Base-by-base conservation (phyloP, 805 yeast genomes). In the Cyberlindnera japonica region DNA sequence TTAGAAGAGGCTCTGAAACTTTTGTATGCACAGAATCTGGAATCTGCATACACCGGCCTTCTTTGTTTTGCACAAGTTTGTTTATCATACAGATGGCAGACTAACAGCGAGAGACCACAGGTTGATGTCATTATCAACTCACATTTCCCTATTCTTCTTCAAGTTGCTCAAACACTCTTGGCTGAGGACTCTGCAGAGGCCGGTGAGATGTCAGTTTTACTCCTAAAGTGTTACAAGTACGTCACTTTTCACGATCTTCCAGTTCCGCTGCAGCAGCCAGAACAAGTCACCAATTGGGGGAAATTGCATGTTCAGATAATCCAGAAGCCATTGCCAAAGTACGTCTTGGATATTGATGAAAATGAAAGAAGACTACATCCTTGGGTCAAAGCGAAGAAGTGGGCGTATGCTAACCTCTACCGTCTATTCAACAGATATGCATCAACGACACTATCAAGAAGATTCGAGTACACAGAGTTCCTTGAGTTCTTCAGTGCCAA, bases 321-420 rank as follows among this genome's bases (percentile, higher is more conserved):
- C 37, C 74, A 74, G 47, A 71, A 77, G 64, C 67, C 66, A 8
- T 64, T 80, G 16, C 93, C 95, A 2, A 45, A 57, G 1, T 70
- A 72, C 30, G 76, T 78, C 2, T 44, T 70, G 45, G 67, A 69
- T 15, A 52, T 74, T n/a, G 79, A 77, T 35, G 69, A 68, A 7
- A 72, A 75, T 17, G 81, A 77, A 29, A 68, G 77, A 36, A 68
- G 64, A 35, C 49, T 63, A 16, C 68, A 74, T 51, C 81, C 78
- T 35, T 84, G 83, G 83, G 81, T 68, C 57, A 91, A 79, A 63
- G 75, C 79, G 51, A 90, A 75, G 65, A 93, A 91, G 61, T 91
- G 98, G 97, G 77, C 95, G 1, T 80, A 79, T 55, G 88, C 87
- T 18, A 88, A 86, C 58, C 58, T 90, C 29, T 74, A 72, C 49